Evolutionary conservation across 495 filamentous ascomycete species (phyloP).

Genomic region (Darksidea phi): DNA sequence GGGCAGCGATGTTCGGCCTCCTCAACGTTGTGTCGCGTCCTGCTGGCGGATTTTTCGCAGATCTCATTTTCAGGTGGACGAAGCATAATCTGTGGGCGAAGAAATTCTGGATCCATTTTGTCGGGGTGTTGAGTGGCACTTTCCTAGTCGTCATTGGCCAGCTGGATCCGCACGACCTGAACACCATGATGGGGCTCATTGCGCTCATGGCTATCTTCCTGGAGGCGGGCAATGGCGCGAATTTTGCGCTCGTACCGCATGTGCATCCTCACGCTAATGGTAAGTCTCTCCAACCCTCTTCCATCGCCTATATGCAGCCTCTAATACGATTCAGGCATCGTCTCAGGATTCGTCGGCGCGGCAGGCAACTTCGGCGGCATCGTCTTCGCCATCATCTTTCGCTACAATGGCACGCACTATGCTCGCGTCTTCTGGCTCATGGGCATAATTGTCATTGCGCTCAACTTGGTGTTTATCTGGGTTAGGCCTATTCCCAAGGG

Average conservation of each 20-base stretch:
- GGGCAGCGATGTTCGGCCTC: conserved; percentile 90
- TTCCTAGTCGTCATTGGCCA: conserved; percentile 72
- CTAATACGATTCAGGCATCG: conserved; percentile 50
- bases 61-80: conserved; percentile 65
- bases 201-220: conserved; percentile 76
- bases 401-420: conserved; percentile 68
- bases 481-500: conserved; percentile 68
- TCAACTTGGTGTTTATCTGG: conserved; percentile 69
- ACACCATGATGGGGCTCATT: conserved; percentile 74
- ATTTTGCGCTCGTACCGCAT: conserved; percentile 82
- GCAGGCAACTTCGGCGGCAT: conserved; percentile 83
- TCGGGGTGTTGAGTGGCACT: conserved; percentile 62
- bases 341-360: conserved; percentile 75
- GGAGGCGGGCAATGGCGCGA: conserved; percentile 80
- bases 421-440: conserved; percentile 75
- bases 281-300: conserved; percentile 38
- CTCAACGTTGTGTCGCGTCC: conserved; percentile 78
- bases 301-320: background rate
- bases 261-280: conserved; percentile 75
- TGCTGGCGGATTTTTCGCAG: conserved; percentile 68
- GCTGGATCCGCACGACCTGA: conserved; percentile 56
- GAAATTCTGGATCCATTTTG: conserved; percentile 66
- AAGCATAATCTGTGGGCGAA: conserved; percentile 67
- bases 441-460: conserved; percentile 67
- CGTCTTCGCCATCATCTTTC: conserved; percentile 81